phyloP scores from a whole-genome alignment of 139 green algal genomes.

The Trebouxia sp. region DNA sequence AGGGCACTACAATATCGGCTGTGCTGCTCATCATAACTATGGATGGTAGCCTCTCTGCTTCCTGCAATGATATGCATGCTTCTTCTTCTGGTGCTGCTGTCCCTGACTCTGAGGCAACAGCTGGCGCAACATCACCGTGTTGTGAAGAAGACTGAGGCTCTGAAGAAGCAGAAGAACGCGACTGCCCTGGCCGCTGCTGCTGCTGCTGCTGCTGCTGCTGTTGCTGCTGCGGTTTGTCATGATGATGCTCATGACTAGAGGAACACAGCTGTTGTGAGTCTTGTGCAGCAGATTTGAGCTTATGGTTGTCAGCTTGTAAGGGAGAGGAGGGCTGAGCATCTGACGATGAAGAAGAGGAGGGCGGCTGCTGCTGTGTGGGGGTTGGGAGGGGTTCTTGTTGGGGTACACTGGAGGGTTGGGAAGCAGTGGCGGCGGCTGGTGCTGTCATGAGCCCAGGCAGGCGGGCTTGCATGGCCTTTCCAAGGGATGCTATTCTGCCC shows the following conservation, averaged over 20 bases:
- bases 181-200: background rate
- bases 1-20: conserved; percentile 61
- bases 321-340: background rate
- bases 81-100: background rate
- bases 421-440: background rate
- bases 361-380: too few relatives aligned
- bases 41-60: conserved; percentile 50
- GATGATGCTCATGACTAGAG: background rate
- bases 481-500: background rate
- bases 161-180: too few relatives aligned
- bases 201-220: background rate
- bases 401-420: background rate
- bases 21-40: conserved; percentile 56
- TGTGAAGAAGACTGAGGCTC: background rate
- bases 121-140: background rate
- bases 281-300: background rate
- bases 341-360: too few relatives aligned
- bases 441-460: background rate
- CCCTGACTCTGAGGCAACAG: background rate
- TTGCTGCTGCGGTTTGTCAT: background rate
- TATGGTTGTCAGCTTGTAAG: too few relatives aligned
- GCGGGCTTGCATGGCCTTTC: background rate
- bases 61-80: conserved; percentile 32
- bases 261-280: background rate
- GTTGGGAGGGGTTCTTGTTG: background rate